Evolutionary conservation across 768 basidiomycete genomes (phyloP), one percentile per base, ranked within the genome.

Genomic region (Auricularia sp.): DNA sequence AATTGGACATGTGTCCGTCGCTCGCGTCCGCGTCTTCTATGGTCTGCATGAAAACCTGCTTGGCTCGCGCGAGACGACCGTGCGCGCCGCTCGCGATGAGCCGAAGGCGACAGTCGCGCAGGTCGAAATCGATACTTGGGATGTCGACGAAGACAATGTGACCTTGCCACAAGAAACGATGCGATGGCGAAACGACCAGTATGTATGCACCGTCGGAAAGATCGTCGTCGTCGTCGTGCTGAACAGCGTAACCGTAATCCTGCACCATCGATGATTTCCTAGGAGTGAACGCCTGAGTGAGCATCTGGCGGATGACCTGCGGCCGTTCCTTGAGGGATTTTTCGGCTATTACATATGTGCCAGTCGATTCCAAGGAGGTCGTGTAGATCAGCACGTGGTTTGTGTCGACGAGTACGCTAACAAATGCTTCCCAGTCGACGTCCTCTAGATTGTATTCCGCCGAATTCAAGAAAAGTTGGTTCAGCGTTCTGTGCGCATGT

Each of bases 311-410:
- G 67, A 98, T 88, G 53, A 83, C 77, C 11, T 89, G 87, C 0
- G 90, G 87, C 12, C 86, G 84, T 61, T 91, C 87, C 69, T 84
- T 87, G 11, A 98, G 81, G 3, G 84, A 82, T 3, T 79, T 82
- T 16, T 91, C 86, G 7, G 91, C 96, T 63, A 99, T 80, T 66
- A 98, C 85, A 72, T 98, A 99, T 11, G 88, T 85, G 3, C 93
- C 93, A n/a, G 96, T 88, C 69, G 88, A 86, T 74, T 96, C 93
- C 73, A 89, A 88, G 7, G 77, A 75, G 66, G 87, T 84, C 1
- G 96, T 97, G 74, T 97, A 96, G 56, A 99, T 91, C 64, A 99
- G 85, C 75, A 94, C 88, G 73, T 98, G 95, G 67, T 91, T 93
- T 6, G 92, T 87, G 36, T 87, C 84, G 23, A 90, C 85, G 7